Conservation (phyloP, 176 grass and related monocot species). For the Pontederia crassipes region DNA sequence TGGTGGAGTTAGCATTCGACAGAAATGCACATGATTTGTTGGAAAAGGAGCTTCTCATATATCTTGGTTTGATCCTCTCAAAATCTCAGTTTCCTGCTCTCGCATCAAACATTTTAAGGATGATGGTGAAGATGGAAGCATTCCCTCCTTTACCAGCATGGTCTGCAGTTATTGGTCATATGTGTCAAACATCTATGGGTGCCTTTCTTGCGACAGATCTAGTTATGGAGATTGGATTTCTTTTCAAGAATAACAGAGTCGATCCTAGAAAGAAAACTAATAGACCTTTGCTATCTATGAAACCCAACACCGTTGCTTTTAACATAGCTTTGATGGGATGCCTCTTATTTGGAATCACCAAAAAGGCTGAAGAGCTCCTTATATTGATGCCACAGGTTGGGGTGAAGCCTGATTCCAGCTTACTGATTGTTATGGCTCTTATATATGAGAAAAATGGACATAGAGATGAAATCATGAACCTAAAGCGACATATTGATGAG, state of each 20-base stretch:
- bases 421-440: slow-evolving; percentile 62
- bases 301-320: slow-evolving; percentile 59
- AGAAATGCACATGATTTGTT: slow-evolving; percentile 36
- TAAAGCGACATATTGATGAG: slow-evolving; percentile 70
- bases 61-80: slow-evolving; percentile 59
- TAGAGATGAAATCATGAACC: slow-evolving; percentile 61
- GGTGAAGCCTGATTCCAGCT: slow-evolving; percentile 46
- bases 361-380: slow-evolving; percentile 71
- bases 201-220: slow-evolving; percentile 59
- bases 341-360: slow-evolving; percentile 60
- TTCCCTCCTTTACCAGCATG: slow-evolving; percentile 56
- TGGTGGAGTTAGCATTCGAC: slow-evolving; percentile 38
- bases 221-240: slow-evolving; percentile 64
- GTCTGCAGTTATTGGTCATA: slow-evolving; percentile 56
- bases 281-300: slow-evolving; percentile 51
- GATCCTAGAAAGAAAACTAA: slow-evolving; percentile 70
- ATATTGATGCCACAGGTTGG: slow-evolving; percentile 63
- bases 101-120: slow-evolving; percentile 72
- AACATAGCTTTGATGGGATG: slow-evolving; percentile 57
- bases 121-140: slow-evolving; percentile 59
- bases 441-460: slow-evolving; percentile 84
- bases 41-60: slow-evolving; percentile 67
- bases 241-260: slow-evolving; percentile 72
- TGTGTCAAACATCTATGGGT: slow-evolving; percentile 57
- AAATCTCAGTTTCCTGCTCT: slow-evolving; percentile 36